Base-by-base conservation (phyloP, 768 basidiomycete species). In the Phylloporus sp. region DNA sequence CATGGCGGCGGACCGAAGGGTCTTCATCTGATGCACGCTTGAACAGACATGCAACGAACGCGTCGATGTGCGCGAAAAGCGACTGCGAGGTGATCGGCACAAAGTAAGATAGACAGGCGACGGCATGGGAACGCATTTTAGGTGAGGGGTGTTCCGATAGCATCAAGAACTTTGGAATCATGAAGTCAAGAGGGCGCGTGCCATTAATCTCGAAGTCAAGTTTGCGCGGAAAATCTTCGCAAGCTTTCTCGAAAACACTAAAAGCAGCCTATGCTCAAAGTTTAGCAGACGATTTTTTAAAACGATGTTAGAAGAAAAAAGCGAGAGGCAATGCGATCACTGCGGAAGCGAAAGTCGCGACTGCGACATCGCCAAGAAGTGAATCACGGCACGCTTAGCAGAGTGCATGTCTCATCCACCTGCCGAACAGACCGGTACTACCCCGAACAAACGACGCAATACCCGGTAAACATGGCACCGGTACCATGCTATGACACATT, bases 151-250 rank as follows among this genome's bases (percentile, higher is more conserved):
- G 92, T 56, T 92, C 89, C 46, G 93, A 85, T 63, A 94, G 83
- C 58, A 81, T 66, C 59, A 99, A 81, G 74, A 98, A 95, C 70
- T 95, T 93, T 50, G 94, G 94, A 60, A 98, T 88, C 85, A 99
- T 93, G 68, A 84, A 92, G 71, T 98, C 92, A 59, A 99, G 82
- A 0, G 95, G 92, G 45, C 92, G 81, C n/a, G 85, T 83, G 47
- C 95, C 95, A 61, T 85, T 85, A 64, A 98, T 90, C 56, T 95
- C 89, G 56, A 97, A 81, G 70, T 97, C 92, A 73, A 97, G 80
- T 75, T 95, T 94, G 57, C 90, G 82, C 16, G 97, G 95, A 57
- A 91, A 95, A 67, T 99, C 97, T 70, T 98, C 93, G 70, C 93
- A 95, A 47, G 95, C 88, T 69, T 97, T 97, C 70, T 91, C 88